Evolutionary conservation across 1,284 basidiomycete genomes (phyloP), one percentile per base, ranked within the genome.

Genomic region (Ustilago esculenta): DNA sequence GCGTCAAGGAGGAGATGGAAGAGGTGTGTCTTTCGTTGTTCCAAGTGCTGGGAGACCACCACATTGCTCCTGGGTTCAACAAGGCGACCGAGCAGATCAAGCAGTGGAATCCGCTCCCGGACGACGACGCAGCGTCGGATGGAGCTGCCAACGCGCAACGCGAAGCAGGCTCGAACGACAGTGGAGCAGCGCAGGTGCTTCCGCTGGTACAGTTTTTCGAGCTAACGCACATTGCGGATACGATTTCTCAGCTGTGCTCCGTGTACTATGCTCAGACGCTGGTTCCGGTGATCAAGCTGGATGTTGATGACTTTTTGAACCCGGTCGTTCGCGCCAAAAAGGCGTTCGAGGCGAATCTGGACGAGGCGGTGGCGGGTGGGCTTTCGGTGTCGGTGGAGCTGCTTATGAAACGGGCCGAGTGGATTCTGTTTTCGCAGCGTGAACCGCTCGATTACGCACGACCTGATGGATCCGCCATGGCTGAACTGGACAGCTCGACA

Each of bases 201-300:
- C 94, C 95, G 0, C 84, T 98, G 1, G 85, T 97, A 39, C 94
- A 98, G 82, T 98, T 98, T 83, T 98, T 98, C 74, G 95, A 98
- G 84, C 86, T 98, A 15, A 94, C 96, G 0, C 95, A 98, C 84
- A 86, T 98, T 15, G 96, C 93, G 0, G 95, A 98, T 82, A 98
- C 92, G 17, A 97, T 98, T 46, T 92, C 94, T 83, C 92, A 90
- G 24, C 96, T 98, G 89, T 88, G 96, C 2, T 92, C 98, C 73
- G 95, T 98, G 1, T 98, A 95, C 83, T 98, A 94, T 79, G 94
- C 98, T 78, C 94, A 94, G 80, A 94, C 96, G 77, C 84, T 98
- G 79, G 46, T 58, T 10, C 21, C 47, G 7, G 15, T 57, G 36
- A 43, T 68, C 7, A 40, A 66, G 27, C 54, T 73, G 27, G 54